Evolutionary conservation across 805 yeast genomes (phyloP), one percentile per base, ranked within the genome.

Genomic region (Lachancea waltii): DNA sequence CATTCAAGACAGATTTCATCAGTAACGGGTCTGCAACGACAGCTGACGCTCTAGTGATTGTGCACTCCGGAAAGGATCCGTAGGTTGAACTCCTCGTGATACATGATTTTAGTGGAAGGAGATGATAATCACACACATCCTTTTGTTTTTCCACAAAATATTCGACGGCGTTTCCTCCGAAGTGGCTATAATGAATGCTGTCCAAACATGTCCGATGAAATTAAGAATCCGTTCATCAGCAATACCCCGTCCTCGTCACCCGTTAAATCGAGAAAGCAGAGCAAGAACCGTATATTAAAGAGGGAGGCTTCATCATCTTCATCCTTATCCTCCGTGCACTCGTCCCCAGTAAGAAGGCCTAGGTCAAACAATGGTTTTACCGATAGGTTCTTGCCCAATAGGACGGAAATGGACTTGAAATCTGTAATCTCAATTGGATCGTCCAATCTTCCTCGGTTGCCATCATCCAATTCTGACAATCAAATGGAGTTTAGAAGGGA

Each of bases 301-400:
- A 47, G 50, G 33, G 49, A 54, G 30, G 23, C 45, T n/a, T 39
- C 49, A 3, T 44, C 50, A 5, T 41, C 44, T 18, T 46, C 49
- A 13, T 47, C 53, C 1, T 39, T 48, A 11, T 49, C 60, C 5
- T 51, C 60, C 1, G 33, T 49, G 7, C 38, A 54, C 15, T 43
- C 58, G 3, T 58, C 63, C 1, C 63, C 63, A 4, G 47, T 52
- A 4, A 49, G 60, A 33, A 46, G 57, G 29, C 47, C 67, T 4
- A 45, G 67, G 28, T 47, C 62, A 3, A 39, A 59, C 3, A 40
- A 40, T 21, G 13, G 75, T 1, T 84, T 82, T 61, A 79, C 84
- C 45, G 98, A 89, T 60, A 67, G 97, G 40, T 86, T 78, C 58
- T 85, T 92, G 19, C 98, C 98, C 4, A 78, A 75, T 43, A 64